Evolutionary conservation across 768 basidiomycete genomes (phyloP), one percentile per base, ranked within the genome.

Genomic region (Mycena rosella): DNA sequence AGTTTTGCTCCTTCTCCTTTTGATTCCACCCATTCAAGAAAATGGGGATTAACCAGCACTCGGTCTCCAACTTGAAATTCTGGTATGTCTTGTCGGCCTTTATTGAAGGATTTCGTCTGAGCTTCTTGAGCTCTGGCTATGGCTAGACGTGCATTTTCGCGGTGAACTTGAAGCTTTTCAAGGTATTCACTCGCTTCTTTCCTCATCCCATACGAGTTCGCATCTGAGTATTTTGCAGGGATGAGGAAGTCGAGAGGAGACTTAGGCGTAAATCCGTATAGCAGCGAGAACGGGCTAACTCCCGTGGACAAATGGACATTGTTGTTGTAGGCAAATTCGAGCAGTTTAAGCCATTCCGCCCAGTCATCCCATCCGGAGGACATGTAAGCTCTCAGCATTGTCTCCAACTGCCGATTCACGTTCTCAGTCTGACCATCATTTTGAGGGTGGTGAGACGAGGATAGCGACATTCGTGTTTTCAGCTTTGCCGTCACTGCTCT

Each of bases 271-370:
- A 55, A 55, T 10, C 54, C 36, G 13, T 40, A 40, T 17, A 55
- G n/a, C 34, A 55, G n/a, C 5, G 17, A 26, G 36, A 40, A 40
- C 4, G 54, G 54, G 10, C 36, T 40, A 24, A 22, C 17, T 5
- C 54, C 54, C 11, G 54, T 55, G 3, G 54, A 55, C 5, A 26
- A 11, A 18, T 55, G 54, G 2, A 55, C 38, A 20, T 51, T 51
- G 52, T 27, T 27, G 26, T 56, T 56, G 40, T 56, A 56, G 6
- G 55, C 22, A n/a, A 56, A 56, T 15, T 56, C 40, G 1, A 56
- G 40, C 5, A 56, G 15, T 3, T 26, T 8, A 0, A 56, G 15
- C 55, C 55, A 56, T 5, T 27, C 26, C 1, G 38, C 38, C 40
- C 55, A 56, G 22, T 56, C 55, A 2, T 18, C 20, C 5, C 27